Evolutionary conservation across 257 asterid species (phyloP).

Genomic region (Solanum chmielewskii): DNA sequence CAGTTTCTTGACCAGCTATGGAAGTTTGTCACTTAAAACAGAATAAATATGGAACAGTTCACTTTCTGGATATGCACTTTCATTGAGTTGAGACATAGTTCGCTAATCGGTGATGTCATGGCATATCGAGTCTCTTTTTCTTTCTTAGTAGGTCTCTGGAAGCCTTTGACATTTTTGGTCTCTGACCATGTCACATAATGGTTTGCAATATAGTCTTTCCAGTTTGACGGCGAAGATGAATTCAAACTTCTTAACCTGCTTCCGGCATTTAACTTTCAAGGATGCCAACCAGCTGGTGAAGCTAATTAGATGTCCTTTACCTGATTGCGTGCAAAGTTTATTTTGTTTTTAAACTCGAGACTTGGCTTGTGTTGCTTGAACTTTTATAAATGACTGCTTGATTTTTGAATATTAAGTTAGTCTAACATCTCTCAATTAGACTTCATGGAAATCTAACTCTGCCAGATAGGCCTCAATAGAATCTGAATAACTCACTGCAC

Average conservation of each 20-base stretch:
- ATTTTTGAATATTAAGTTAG: neutral
- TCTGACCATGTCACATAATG: neutral
- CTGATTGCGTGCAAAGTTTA: neutral
- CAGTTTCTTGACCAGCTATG: neutral
- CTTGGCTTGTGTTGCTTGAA: neutral
- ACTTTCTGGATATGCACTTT: neutral
- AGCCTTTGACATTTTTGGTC: neutral
- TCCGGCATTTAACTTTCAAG: neutral
- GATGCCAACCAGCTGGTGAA: neutral
- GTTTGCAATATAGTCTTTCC: neutral
- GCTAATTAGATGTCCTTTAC: neutral
- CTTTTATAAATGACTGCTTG: neutral
- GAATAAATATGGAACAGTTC: neutral
- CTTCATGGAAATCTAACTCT: neutral
- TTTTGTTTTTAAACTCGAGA: neutral
- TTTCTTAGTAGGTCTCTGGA: neutral
- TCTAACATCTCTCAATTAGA: neutral
- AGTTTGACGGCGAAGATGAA: neutral
- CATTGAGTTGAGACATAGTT: neutral
- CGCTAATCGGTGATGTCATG: neutral
- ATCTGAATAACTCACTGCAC: neutral
- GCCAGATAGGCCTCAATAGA: neutral
- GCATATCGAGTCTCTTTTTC: neutral
- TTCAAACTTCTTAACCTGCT: neutral
- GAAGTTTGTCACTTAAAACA: neutral